phyloP scores from a whole-genome alignment of 2,329 filamentous ascomycete genomes.

The Aspergillus pseudoviridinutans region DNA sequence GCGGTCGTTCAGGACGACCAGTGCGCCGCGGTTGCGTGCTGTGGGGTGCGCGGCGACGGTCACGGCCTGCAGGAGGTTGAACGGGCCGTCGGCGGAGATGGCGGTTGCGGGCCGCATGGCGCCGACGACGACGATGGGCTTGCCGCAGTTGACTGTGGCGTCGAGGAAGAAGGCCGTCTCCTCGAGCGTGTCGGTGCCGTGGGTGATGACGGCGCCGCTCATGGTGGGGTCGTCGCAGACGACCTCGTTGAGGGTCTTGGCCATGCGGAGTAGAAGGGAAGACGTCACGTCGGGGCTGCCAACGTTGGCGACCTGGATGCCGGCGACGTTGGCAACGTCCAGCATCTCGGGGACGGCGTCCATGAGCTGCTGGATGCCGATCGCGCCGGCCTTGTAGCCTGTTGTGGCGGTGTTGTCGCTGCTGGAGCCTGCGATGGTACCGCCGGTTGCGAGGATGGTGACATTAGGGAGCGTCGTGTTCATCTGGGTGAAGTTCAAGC shows the following conservation, averaged over 20 bases:
- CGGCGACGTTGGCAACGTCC: conserved; percentile 24
- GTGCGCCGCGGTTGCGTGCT: conserved; percentile 51
- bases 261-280: conserved; percentile 19
- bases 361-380: conserved; percentile 22
- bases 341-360: conserved; percentile 23
- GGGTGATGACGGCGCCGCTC: conserved; percentile 47
- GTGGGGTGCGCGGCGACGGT: conserved; percentile 49
- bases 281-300: conserved; percentile 23
- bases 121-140: conserved; percentile 59
- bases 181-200: conserved; percentile 63
- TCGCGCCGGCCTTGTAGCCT: conserved; percentile 22
- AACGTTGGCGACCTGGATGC: conserved; percentile 25
- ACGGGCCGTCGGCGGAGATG: conserved; percentile 59
- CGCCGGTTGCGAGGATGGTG: conserved; percentile 22
- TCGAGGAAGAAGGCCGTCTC: conserved; percentile 63
- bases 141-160: conserved; percentile 52
- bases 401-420: conserved; percentile 23
- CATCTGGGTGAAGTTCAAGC: conserved; percentile 24
- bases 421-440: conserved; percentile 24
- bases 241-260: conserved; percentile 16
- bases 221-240: conserved; percentile 22
- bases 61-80: conserved; percentile 60
- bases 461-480: conserved; percentile 23
- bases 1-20: conserved; percentile 61
- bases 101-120: conserved; percentile 62